A percentile compares a stretch with the other conserved stretches of the same genome.
phyloP scores from a whole-genome alignment of 257 asterid genomes.

The Solanum pennellii region DNA sequence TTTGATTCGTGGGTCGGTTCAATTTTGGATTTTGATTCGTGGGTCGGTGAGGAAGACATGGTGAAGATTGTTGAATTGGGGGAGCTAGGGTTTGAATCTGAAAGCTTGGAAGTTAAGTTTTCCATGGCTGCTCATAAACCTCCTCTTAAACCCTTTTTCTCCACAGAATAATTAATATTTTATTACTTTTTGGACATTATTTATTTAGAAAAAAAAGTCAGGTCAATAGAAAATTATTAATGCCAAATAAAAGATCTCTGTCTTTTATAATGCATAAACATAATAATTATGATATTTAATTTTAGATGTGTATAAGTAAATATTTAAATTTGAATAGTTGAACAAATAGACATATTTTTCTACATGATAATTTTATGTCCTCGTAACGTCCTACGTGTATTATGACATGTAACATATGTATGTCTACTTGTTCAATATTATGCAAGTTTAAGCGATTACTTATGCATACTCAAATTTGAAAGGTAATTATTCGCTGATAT shows the following conservation, averaged over 20 bases:
- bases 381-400: too few relatives aligned
- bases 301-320: too few relatives aligned
- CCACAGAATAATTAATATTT: neutral
- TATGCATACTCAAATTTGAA: too few relatives aligned
- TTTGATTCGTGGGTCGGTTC: neutral
- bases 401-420: too few relatives aligned
- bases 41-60: constrained; percentile 29
- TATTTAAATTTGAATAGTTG: too few relatives aligned
- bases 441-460: too few relatives aligned
- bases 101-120: constrained; percentile 14
- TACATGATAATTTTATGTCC: too few relatives aligned
- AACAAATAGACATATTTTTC: too few relatives aligned
- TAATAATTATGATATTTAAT: too few relatives aligned
- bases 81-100: constrained; percentile 20
- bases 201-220: neutral
- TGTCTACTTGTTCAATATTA: too few relatives aligned
- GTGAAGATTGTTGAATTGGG: neutral
- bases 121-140: constrained; percentile 37
- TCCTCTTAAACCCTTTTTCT: constrained; percentile 31
- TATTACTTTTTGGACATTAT: neutral
- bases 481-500: too few relatives aligned
- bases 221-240: neutral
- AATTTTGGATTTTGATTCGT: constrained; percentile 1
- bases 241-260: neutral
- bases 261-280: too few relatives aligned